Percentiles rank a stretch among this genome's conserved stretches.
Conservation (phyloP, 495 filamentous ascomycete species). For the Chlorociboria aeruginascens region DNA sequence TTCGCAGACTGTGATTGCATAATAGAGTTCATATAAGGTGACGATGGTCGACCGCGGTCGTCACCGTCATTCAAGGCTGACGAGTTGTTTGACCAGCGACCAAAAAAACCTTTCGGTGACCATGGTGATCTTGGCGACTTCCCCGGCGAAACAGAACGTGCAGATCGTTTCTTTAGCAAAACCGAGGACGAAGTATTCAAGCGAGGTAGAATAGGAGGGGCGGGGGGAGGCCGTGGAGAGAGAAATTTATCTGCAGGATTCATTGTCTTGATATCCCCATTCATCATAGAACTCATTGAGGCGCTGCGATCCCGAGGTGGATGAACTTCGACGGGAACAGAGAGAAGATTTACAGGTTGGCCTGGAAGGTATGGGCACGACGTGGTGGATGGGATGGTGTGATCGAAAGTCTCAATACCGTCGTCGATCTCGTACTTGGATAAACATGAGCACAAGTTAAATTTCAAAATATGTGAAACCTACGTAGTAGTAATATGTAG, state of each 20-base stretch:
- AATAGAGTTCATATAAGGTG: background rate
- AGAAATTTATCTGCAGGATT: constrained; percentile 66
- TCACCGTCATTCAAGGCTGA: constrained; percentile 1
- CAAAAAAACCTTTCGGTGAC: constrained; percentile 16
- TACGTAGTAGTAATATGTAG: constrained; percentile 93
- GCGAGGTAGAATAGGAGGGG: constrained; percentile 30
- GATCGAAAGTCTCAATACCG: constrained; percentile 60
- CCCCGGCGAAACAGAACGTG: constrained; percentile 35
- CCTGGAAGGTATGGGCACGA: constrained; percentile 80
- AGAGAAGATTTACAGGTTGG: constrained; percentile 70
- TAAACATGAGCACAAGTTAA: constrained; percentile 12
- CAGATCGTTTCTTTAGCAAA: constrained; percentile 33
- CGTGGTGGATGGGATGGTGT: constrained; percentile 56
- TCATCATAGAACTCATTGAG: constrained; percentile 35
- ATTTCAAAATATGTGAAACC: constrained; percentile 24
- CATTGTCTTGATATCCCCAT: constrained; percentile 53
- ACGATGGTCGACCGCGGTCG: constrained; percentile 11
- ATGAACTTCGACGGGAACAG: constrained; percentile 58
- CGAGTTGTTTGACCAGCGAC: constrained; percentile 3
- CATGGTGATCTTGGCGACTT: constrained; percentile 17
- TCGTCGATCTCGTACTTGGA: constrained; percentile 67
- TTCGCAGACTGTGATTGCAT: background rate
- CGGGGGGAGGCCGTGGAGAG: constrained; percentile 46
- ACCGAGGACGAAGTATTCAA: constrained; percentile 44
- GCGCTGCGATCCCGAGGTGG: constrained; percentile 37